Conservation (phyloP, 2,329 filamentous ascomycete species). For the Pyrenophora graminea region DNA sequence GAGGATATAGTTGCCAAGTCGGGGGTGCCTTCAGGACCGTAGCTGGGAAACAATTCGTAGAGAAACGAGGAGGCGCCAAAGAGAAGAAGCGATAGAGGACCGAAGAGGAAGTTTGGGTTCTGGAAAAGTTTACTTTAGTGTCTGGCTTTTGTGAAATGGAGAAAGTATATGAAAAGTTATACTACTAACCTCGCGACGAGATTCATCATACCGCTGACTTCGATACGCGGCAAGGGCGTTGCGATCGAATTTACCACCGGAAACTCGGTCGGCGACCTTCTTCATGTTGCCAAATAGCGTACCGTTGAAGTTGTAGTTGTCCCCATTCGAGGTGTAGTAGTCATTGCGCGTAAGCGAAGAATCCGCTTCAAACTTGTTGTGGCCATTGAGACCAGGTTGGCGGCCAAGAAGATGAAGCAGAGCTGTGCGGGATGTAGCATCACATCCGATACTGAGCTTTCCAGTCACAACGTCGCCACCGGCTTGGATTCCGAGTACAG, state of each 20-base stretch:
- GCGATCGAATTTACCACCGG: conserved; percentile 45
- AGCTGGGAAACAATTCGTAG: conserved; percentile 50
- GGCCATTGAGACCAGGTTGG: conserved; percentile 50
- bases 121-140: neutral
- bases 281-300: conserved; percentile 49
- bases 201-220: conserved; percentile 48
- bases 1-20: conserved; percentile 24
- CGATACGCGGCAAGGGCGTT: conserved; percentile 47
- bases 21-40: conserved; percentile 21
- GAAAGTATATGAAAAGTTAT: neutral
- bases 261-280: conserved; percentile 30
- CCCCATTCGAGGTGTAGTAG: conserved; percentile 44
- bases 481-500: conserved; percentile 46
- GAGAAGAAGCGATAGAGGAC: conserved; percentile 47
- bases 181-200: conserved; percentile 32
- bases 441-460: conserved; percentile 53
- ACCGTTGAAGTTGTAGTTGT: conserved; percentile 49
- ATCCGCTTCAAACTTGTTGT: conserved; percentile 52
- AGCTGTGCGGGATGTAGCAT: conserved; percentile 51
- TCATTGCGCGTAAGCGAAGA: conserved; percentile 50
- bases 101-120: conserved; percentile 49
- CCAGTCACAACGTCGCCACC: conserved; percentile 50
- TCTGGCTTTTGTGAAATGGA: too few relatives aligned
- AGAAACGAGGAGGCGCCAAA: conserved; percentile 52
- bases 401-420: conserved; percentile 34